phyloP scores from a whole-genome alignment of 2,329 filamentous ascomycete genomes.

The Nigrospora sphaerica region DNA sequence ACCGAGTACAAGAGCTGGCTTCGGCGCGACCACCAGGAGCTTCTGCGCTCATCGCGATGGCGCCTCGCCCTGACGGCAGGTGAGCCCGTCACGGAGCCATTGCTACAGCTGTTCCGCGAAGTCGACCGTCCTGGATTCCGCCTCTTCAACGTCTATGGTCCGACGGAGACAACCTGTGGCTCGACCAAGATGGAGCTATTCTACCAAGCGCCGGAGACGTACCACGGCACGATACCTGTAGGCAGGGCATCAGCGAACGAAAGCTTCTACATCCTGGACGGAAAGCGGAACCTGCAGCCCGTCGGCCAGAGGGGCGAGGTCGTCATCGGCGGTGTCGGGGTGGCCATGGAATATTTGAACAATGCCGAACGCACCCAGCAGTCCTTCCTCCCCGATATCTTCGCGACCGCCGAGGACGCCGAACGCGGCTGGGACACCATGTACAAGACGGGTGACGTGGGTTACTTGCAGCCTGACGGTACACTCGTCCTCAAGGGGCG shows the following conservation, averaged over 20 bases:
- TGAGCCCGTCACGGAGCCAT: slow-evolving; percentile 7
- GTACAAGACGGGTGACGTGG: slow-evolving; percentile 3
- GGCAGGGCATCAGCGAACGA: neutral
- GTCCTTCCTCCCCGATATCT: neutral
- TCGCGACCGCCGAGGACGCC: slow-evolving; percentile 6
- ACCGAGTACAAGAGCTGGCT: slow-evolving; percentile 30
- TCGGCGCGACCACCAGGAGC: slow-evolving; percentile 7
- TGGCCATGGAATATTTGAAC: neutral
- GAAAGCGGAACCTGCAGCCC: neutral
- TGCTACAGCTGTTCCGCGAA: slow-evolving; percentile 6
- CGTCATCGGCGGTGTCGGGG: neutral
- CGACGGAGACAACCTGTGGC: slow-evolving; percentile 16
- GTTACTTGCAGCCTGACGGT: neutral
- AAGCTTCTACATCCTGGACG: neutral
- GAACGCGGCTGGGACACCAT: slow-evolving; percentile 7
- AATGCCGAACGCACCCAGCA: neutral
- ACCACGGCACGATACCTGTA: neutral
- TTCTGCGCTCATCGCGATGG: slow-evolving; percentile 5
- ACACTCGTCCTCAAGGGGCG: slow-evolving; percentile 10
- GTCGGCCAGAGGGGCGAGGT: neutral
- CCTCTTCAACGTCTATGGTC: slow-evolving; percentile 19
- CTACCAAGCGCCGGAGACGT: neutral
- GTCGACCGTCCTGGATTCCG: neutral
- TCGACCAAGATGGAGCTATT: neutral
- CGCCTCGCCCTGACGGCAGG: slow-evolving; percentile 9